Conservation (phyloP, 2,329 filamentous ascomycete species). For the Nothophaeocryptopus gaeumannii region DNA sequence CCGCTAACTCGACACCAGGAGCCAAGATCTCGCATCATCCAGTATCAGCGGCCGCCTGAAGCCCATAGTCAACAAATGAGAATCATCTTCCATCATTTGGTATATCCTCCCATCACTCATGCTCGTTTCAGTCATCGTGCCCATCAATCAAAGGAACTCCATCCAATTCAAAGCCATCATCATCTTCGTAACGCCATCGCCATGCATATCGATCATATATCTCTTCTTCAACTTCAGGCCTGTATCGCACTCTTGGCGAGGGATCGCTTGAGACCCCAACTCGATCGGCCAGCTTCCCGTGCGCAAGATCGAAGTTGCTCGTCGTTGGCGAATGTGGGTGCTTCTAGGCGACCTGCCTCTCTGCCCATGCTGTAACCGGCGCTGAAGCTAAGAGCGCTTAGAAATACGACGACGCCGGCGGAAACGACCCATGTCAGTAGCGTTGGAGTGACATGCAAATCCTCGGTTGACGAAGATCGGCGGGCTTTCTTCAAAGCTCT, state of each 20-base stretch:
- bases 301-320: slow-evolving; percentile 31
- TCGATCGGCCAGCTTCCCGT: slow-evolving; percentile 31
- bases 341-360: slow-evolving; percentile 39
- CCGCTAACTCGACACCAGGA: too few relatives aligned
- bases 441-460: slow-evolving; percentile 53
- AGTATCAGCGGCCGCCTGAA: too few relatives aligned
- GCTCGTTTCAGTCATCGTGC: too few relatives aligned
- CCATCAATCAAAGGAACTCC: too few relatives aligned
- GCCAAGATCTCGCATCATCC: too few relatives aligned
- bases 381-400: slow-evolving; percentile 63
- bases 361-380: slow-evolving; percentile 62
- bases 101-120: too few relatives aligned
- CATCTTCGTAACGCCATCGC: too few relatives aligned
- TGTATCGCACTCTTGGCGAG: slow-evolving; percentile 33
- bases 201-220: not conserved
- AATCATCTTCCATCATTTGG: too few relatives aligned
- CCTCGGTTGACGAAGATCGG: slow-evolving; percentile 29
- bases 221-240: slow-evolving; percentile 19
- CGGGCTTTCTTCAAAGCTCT: slow-evolving; percentile 46
- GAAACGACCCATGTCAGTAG: slow-evolving; percentile 65
- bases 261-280: slow-evolving; percentile 33
- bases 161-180: too few relatives aligned
- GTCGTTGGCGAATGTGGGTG: slow-evolving; percentile 20
- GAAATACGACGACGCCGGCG: slow-evolving; percentile 62
- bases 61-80: too few relatives aligned